Base-by-base conservation (phyloP, 495 filamentous ascomycete species). In the Penicillium maclennaniae region DNA sequence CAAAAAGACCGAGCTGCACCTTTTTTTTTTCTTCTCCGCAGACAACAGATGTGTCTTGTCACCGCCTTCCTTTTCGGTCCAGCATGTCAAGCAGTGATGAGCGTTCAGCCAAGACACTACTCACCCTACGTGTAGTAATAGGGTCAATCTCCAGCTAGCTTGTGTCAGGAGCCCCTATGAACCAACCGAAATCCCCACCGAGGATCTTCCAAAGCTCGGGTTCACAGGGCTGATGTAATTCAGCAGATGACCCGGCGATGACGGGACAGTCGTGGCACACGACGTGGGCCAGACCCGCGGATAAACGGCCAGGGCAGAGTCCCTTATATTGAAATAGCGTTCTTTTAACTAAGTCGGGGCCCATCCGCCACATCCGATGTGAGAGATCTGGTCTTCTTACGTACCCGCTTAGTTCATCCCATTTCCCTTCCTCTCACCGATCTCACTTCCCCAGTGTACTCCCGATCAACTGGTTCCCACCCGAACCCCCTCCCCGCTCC, bases 371-470 rank as follows among this genome's bases (percentile, higher is more conserved):
- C 56, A 49, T 63, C 60, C 60, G 56, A 49, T 12, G n/a, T 34
- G 1, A 34, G 8, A 34, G 31, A 34, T 34, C 31, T 34, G 9
- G 31, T 34, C 43, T 26, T 44, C 45, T 59, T 53, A 48, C 44
- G 44, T 53, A 47, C 38, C 51, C 47, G 28, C 41, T 56, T 55
- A 40, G 34, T 44, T 45, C 36, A 45, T 41, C 50, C 40, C 49
- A 42, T 42, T 49, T 58, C 44, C 37, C 21, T 26, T 49, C 27
- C 41, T 46, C 43, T 36, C 47, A 26, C 26, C 59, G 52, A 58
- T 58, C 51, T 47, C 45, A 52, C 45, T 63, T 63, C 59, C 62
- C 56, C 62, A 62, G 59, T 56, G n/a, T 59, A 56, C 58, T 64
- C 55, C 55, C 52, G 50, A 61, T 40, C 16, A 20, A 16, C 19